Evolutionary conservation across 2,329 filamentous ascomycete genomes (phyloP).

Genomic region (Fusarium sp.): DNA sequence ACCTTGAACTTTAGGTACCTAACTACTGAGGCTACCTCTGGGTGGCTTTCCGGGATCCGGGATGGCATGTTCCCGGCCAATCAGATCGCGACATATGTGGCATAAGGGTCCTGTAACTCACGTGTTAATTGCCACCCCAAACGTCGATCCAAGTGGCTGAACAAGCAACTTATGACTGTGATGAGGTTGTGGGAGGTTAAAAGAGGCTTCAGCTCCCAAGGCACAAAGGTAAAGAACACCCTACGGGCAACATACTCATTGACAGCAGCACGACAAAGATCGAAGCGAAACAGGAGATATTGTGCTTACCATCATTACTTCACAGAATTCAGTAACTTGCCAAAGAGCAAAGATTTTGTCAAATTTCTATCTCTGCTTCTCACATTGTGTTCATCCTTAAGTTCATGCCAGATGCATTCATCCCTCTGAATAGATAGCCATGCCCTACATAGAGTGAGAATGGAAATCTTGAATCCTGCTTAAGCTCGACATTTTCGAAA

Average conservation of each 20-base stretch:
- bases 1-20: slow-evolving; percentile 7
- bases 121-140: slow-evolving; percentile 1
- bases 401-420: not conserved
- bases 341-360: slow-evolving; percentile 6
- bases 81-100: not conserved
- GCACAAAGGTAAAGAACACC: too few species aligned
- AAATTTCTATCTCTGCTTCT: slow-evolving; percentile 20
- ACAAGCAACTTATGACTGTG: not conserved
- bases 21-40: not conserved
- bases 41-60: slow-evolving; percentile 1
- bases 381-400: slow-evolving; percentile 4
- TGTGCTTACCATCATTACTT: not conserved
- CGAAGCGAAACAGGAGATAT: too few species aligned
- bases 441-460: slow-evolving; percentile 7
- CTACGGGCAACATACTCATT: too few species aligned
- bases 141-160: slow-evolving; percentile 4
- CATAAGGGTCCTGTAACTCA: not conserved
- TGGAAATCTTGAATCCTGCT: not conserved
- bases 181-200: too few species aligned
- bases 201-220: too few species aligned
- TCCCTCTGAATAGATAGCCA: not conserved
- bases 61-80: slow-evolving; percentile 25
- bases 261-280: not conserved
- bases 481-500: not conserved
- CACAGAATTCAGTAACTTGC: not conserved